Percentiles rank a stretch among this genome's conserved stretches.
These are phyloP conservation scores for Talaromyces adpressus DNA, from an alignment of 495 filamentous ascomycete genomes.

Conservation along the genomic window DNA sequence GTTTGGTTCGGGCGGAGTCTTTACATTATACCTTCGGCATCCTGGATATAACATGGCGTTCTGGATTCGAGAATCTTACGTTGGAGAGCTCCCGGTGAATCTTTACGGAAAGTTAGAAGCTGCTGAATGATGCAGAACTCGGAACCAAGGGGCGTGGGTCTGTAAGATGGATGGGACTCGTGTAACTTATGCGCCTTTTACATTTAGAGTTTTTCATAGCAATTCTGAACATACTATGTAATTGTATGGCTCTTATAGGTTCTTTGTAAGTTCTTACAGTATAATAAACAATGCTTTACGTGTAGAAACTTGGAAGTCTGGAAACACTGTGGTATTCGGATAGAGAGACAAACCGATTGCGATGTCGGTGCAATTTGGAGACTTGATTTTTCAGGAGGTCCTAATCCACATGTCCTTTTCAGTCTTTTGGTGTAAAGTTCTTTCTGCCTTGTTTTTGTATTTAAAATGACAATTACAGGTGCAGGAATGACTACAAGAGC, in stretches of 20 bases:
- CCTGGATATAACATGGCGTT: slow-evolving; percentile 5
- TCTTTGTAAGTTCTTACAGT: not conserved
- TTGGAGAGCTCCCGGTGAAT: not conserved
- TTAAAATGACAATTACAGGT: not conserved
- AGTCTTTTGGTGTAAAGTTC: not conserved
- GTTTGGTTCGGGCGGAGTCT: not conserved
- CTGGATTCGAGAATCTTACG: not conserved
- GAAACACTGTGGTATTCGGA: not conserved
- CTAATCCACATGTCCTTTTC: not conserved
- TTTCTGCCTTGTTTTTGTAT: not conserved
- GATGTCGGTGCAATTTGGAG: not conserved
- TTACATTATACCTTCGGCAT: slow-evolving; percentile 5
- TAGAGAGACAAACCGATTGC: not conserved
- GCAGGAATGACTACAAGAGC: not conserved
- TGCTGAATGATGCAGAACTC: not conserved
- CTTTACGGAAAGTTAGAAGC: not conserved
- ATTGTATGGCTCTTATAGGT: not conserved
- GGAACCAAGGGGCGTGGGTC: not conserved
- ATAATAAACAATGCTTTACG: not conserved
- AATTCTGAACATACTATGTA: not conserved
- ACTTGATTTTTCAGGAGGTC: not conserved
- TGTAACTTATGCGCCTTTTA: not conserved
- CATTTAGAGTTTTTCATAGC: not conserved
- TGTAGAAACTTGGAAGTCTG: not conserved
- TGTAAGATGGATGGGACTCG: not conserved